Evolutionary conservation across 768 basidiomycete species (phyloP).

Genomic region (Trametes sanguinea): DNA sequence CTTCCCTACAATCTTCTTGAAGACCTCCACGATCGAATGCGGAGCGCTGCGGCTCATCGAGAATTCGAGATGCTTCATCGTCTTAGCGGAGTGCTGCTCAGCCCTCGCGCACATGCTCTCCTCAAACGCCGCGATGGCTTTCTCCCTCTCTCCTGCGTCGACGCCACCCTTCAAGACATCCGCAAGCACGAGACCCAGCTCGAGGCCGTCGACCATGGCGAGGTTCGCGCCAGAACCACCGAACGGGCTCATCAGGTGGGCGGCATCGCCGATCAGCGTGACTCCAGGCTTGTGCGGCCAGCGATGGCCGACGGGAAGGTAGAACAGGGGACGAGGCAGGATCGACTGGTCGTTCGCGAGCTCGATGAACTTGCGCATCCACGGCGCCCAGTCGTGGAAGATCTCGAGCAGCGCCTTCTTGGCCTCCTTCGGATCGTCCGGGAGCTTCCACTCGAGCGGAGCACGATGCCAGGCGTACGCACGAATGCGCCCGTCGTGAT

Average conservation of each 20-base stretch:
- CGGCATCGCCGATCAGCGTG: conserved; percentile 33
- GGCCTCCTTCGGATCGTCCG: conserved; percentile 11
- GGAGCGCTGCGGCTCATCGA: neutral
- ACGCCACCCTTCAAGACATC: conserved; percentile 8
- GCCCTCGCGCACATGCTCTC: neutral
- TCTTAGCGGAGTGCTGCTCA: neutral
- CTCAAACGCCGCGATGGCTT: neutral
- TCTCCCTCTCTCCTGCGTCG: neutral
- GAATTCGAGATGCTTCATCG: neutral
- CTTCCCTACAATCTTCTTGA: neutral
- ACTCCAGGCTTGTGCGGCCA: conserved; percentile 13
- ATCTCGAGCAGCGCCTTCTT: conserved; percentile 7
- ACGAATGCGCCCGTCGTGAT: conserved; percentile 25
- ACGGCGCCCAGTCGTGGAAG: conserved; percentile 16
- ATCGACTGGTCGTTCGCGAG: conserved; percentile 1
- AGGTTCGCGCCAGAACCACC: conserved; percentile 42
- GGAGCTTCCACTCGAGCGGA: conserved; percentile 13
- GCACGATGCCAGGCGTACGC: conserved; percentile 15
- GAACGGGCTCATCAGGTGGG: conserved; percentile 42
- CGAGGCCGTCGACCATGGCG: conserved; percentile 34
- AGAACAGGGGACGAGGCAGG: conserved; percentile 14
- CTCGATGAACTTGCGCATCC: conserved; percentile 16
- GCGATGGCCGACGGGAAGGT: conserved; percentile 13
- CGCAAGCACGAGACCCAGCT: conserved; percentile 18
- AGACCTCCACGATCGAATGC: neutral